Conservation (phyloP, 345 rosid species). For the Eucalyptus erythrocorys region DNA sequence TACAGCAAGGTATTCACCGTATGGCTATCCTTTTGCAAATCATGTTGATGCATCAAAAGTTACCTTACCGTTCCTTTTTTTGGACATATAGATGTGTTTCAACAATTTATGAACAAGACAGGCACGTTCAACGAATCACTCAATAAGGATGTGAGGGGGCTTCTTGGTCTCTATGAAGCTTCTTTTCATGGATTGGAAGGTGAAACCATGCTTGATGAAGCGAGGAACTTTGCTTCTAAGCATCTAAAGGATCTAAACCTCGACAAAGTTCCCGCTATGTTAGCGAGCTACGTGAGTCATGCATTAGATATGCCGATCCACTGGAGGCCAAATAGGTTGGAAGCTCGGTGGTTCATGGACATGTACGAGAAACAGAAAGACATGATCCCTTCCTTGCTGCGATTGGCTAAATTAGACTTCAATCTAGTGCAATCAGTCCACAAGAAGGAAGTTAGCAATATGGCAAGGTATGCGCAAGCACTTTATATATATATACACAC, state of each 20-base stretch:
- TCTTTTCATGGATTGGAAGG: neutral
- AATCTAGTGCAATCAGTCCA: neutral
- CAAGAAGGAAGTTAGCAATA: neutral
- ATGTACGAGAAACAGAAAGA: neutral
- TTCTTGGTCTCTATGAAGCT: conserved; percentile 14
- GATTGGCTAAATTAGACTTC: conserved; percentile 5
- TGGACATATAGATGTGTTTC: neutral
- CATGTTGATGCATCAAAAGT: neutral
- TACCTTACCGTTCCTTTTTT: neutral
- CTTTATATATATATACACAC: neutral
- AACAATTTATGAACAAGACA: neutral
- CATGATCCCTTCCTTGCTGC: neutral
- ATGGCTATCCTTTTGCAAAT: no score
- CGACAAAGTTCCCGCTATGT: neutral
- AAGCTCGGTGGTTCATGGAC: conserved; percentile 4
- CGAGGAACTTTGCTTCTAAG: neutral
- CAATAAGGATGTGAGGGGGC: neutral
- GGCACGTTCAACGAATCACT: neutral
- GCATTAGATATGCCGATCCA: conserved; percentile 6
- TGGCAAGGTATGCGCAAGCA: neutral
- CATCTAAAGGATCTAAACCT: neutral
- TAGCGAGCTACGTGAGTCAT: neutral
- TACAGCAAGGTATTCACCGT: neutral
- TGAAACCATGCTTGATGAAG: conserved; percentile 1
- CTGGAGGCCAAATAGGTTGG: neutral